Evolutionary conservation across 306 rosid genomes (phyloP), one percentile per base, ranked within the genome.

Genomic region (Cucumis melo): DNA sequence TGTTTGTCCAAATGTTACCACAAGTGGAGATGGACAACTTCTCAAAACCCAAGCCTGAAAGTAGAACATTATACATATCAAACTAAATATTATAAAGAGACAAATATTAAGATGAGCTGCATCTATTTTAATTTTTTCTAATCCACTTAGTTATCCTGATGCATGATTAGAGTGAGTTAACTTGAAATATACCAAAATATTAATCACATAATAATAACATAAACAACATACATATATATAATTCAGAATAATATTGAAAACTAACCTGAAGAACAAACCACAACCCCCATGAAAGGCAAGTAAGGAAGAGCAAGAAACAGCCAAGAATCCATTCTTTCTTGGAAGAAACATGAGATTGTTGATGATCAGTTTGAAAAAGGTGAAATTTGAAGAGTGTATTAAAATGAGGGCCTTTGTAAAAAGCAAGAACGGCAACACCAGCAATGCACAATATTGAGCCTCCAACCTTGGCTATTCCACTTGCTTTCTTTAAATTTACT

Each of bases 21-120:
- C 89, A 76, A 93, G 86, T 91, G 86, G 87, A 64, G 98, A 86
- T 74, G 93, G 96, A 64, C 89, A 91, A 39, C 62, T 84, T 77
- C 87, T 93, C 55, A 91, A 16, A 6, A 91, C 77, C 79, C 71
- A 65, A 39, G 81, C 88, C 98, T 93, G 84, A 44, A 41, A 51
- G 1, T 12, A 46, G 12, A 11, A 46, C 12, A 46, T 46, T 32
- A 32, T 27, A 2, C 3, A 46, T 12, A 46, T 44, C 50, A 46
- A 46, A 12, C 15, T 1, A 46, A 46, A 46, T 38, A 38, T 32
- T 32, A 2, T 27, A 27, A 27, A 27, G 29, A 27, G 2, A 27
- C 29, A 2, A 27, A 27, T 27, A 27, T 2, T 27, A 0, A 10
- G 50, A 44, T 44, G 13, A 1, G 14, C 2, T 44, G 2, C 13